These are phyloP conservation scores for Ascodesmis nigricans DNA, from an alignment of 495 filamentous ascomycete genomes.

Conservation along the genomic window DNA sequence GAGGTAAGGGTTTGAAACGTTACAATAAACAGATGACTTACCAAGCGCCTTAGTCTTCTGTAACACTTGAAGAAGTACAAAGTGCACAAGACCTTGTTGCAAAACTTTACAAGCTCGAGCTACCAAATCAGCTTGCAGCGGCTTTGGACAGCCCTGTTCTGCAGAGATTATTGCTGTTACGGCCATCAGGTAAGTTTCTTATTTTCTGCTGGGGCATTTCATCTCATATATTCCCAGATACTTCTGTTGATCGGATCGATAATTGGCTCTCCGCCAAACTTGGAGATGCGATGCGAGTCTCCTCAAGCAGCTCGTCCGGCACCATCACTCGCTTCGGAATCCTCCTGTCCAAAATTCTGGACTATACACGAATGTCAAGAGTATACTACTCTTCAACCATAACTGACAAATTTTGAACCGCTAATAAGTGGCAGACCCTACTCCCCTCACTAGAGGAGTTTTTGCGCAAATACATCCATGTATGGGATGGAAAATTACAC, in stretches of 20 bases:
- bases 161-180: conserved; percentile 50
- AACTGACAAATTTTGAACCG: background rate
- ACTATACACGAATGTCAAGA: conserved; percentile 41
- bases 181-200: conserved; percentile 29
- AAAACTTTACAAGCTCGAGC: conserved; percentile 55
- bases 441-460: conserved; percentile 40
- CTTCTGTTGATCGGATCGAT: conserved; percentile 33
- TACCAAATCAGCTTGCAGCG: conserved; percentile 62
- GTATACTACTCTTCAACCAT: conserved; percentile 24
- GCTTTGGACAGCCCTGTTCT: conserved; percentile 52
- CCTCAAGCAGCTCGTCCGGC: conserved; percentile 1
- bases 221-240: background rate
- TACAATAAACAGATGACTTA: conserved; percentile 4
- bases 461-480: conserved; percentile 34
- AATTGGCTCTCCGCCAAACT: conserved; percentile 35
- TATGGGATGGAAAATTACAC: conserved; percentile 48
- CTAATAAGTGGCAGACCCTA: conserved; percentile 28
- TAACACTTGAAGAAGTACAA: conserved; percentile 62
- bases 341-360: conserved; percentile 34
- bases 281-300: conserved; percentile 7
- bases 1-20: conserved; percentile 29
- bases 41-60: conserved; percentile 27
- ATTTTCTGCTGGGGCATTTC: background rate
- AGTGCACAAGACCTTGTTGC: conserved; percentile 47
- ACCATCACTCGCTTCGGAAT: conserved; percentile 9